These are phyloP conservation scores for Bipolaris oryzae DNA, from an alignment of 2,329 filamentous ascomycete genomes.

Conservation along the genomic window DNA sequence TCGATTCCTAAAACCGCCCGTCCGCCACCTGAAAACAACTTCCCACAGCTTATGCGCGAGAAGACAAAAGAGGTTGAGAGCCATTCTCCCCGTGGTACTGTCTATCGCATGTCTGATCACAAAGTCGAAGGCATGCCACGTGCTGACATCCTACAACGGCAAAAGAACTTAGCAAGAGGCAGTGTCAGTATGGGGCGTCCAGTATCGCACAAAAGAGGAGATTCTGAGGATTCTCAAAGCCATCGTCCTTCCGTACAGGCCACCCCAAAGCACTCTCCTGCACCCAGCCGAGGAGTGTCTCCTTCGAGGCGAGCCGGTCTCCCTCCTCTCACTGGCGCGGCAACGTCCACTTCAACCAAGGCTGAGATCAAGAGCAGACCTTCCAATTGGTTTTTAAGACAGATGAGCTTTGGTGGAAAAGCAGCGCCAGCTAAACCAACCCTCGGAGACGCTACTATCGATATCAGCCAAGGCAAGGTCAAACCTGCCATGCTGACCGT, in stretches of 20 bases:
- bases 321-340: constrained; percentile 15
- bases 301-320: constrained; percentile 35
- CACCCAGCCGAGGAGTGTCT: constrained; percentile 37
- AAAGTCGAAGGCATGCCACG: constrained; percentile 29
- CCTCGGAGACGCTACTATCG: constrained; percentile 38
- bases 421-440: constrained; percentile 37
- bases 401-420: constrained; percentile 50
- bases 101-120: constrained; percentile 16
- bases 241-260: constrained; percentile 22
- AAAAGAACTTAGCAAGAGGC: constrained; percentile 25
- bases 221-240: constrained; percentile 35
- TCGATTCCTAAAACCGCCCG: constrained; percentile 33
- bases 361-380: constrained; percentile 29
- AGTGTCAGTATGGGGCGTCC: constrained; percentile 19
- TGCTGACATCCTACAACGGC: constrained; percentile 41
- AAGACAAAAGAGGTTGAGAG: constrained; percentile 25
- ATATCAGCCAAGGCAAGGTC: constrained; percentile 41
- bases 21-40: constrained; percentile 29
- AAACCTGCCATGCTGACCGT: constrained; percentile 43
- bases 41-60: constrained; percentile 34
- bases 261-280: constrained; percentile 36
- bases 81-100: constrained; percentile 30
- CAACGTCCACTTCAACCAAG: constrained; percentile 12
- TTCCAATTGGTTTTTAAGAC: constrained; percentile 45
- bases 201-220: constrained; percentile 28